phyloP scores from a whole-genome alignment of 306 rosid species.

The Prosopis cineraria region DNA sequence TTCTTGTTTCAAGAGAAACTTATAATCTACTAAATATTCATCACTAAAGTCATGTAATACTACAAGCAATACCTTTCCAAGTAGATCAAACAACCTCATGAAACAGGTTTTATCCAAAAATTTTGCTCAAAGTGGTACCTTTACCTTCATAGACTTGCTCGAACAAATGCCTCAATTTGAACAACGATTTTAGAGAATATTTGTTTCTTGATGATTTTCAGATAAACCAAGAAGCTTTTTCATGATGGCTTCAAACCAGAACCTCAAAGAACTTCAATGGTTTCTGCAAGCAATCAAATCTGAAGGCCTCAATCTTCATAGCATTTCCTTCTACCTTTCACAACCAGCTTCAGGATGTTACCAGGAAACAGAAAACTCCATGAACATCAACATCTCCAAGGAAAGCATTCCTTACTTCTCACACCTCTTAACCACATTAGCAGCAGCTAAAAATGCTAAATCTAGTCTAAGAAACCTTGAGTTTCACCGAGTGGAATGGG shows the following conservation, averaged over 20 bases:
- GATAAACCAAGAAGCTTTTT: slow-evolving; percentile 19
- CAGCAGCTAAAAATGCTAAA: slow-evolving; percentile 37
- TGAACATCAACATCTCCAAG: slow-evolving; percentile 64
- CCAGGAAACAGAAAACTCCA: slow-evolving; percentile 84
- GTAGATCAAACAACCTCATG: not conserved
- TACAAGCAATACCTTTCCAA: not conserved
- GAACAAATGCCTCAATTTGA: not conserved
- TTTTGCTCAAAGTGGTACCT: not conserved
- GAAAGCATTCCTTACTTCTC: slow-evolving; percentile 55
- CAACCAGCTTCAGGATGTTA: slow-evolving; percentile 65
- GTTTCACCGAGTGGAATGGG: slow-evolving; percentile 79
- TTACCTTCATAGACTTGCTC: not conserved
- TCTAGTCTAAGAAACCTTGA: slow-evolving; percentile 70
- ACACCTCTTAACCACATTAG: slow-evolving; percentile 53
- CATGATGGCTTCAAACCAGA: slow-evolving; percentile 68
- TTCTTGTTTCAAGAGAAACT: not conserved
- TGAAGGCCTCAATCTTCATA: slow-evolving; percentile 55
- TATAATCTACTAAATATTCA: not conserved
- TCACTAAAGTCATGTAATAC: not conserved
- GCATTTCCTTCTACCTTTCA: slow-evolving; percentile 79
- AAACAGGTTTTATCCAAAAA: not conserved
- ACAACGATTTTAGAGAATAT: not conserved
- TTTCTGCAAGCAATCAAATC: slow-evolving; percentile 54
- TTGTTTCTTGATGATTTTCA: not conserved
- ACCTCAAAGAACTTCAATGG: slow-evolving; percentile 65